Conservation (phyloP, 1,284 basidiomycete genomes). For the Mycena sp. region DNA sequence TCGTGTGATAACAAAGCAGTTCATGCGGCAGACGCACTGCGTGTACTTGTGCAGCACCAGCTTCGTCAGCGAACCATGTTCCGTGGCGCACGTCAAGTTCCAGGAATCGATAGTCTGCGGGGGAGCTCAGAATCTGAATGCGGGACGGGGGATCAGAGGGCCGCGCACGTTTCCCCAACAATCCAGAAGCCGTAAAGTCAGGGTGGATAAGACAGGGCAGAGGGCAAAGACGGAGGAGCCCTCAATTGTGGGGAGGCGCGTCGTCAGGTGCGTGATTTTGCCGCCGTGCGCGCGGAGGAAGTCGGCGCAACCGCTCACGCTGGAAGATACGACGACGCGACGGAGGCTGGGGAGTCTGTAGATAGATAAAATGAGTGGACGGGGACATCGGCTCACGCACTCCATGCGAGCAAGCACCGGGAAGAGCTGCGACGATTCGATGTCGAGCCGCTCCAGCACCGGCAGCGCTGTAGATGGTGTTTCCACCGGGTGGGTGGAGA, state of each 20-base stretch:
- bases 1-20: neutral
- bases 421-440: neutral
- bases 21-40: too few relatives aligned
- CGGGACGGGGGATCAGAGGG: too few relatives aligned
- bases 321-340: neutral
- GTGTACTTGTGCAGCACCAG: too few relatives aligned
- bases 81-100: too few relatives aligned
- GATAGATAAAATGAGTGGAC: neutral
- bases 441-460: too few relatives aligned
- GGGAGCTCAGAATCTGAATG: too few relatives aligned
- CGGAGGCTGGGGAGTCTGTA: constrained; percentile 1
- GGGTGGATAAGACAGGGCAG: constrained; percentile 4
- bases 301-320: neutral
- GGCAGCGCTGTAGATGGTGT: too few relatives aligned
- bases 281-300: neutral
- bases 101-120: too few relatives aligned
- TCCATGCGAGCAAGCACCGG: neutral
- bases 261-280: neutral
- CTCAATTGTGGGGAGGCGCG: neutral
- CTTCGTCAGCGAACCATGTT: too few relatives aligned
- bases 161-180: too few relatives aligned
- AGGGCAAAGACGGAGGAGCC: neutral
- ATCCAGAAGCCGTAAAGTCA: neutral
- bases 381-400: too few relatives aligned
- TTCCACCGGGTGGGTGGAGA: too few relatives aligned